These are phyloP conservation scores for Cladosporium sp. DNA, from an alignment of 2,329 filamentous ascomycete species.

Conservation along the genomic window DNA sequence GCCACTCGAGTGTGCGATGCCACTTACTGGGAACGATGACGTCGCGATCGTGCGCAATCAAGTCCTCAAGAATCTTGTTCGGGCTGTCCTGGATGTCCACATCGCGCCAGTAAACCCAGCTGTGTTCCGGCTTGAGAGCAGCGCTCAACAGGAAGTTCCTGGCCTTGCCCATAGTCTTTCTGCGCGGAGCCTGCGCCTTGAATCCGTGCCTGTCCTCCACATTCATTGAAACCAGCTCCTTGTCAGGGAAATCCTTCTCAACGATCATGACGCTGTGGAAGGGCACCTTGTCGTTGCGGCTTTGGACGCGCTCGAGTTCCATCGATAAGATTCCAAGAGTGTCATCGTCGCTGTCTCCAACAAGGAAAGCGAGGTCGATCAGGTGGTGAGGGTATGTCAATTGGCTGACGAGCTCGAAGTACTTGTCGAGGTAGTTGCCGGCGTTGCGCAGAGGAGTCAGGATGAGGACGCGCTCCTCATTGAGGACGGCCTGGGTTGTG, in stretches of 20 bases:
- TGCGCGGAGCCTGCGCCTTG: slow-evolving; percentile 79
- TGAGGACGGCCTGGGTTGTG: slow-evolving; percentile 70
- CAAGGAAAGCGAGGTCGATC: slow-evolving; percentile 91
- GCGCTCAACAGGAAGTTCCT: slow-evolving; percentile 86
- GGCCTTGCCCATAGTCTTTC: slow-evolving; percentile 84
- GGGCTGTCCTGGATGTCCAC: slow-evolving; percentile 94
- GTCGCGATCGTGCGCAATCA: slow-evolving; percentile 89
- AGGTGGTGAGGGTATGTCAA: slow-evolving; percentile 92
- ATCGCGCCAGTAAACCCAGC: slow-evolving; percentile 98
- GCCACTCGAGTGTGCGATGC: not conserved
- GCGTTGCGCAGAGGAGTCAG: slow-evolving; percentile 92
- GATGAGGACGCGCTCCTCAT: slow-evolving; percentile 84
- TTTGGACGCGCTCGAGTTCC: slow-evolving; percentile 85
- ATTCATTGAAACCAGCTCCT: slow-evolving; percentile 57
- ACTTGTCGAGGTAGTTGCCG: slow-evolving; percentile 72
- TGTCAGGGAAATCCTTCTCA: slow-evolving; percentile 78
- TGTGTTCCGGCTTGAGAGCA: slow-evolving; percentile 86
- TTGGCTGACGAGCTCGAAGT: slow-evolving; percentile 87
- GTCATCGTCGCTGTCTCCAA: slow-evolving; percentile 87
- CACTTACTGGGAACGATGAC: slow-evolving; percentile 87
- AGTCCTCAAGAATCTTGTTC: slow-evolving; percentile 83
- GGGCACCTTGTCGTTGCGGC: slow-evolving; percentile 67
- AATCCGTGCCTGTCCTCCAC: slow-evolving; percentile 83
- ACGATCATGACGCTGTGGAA: slow-evolving; percentile 83
- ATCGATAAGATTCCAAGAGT: slow-evolving; percentile 80